Evolutionary conservation across 2,329 filamentous ascomycete species (phyloP).

Genomic region (Calonectria ilicicola): DNA sequence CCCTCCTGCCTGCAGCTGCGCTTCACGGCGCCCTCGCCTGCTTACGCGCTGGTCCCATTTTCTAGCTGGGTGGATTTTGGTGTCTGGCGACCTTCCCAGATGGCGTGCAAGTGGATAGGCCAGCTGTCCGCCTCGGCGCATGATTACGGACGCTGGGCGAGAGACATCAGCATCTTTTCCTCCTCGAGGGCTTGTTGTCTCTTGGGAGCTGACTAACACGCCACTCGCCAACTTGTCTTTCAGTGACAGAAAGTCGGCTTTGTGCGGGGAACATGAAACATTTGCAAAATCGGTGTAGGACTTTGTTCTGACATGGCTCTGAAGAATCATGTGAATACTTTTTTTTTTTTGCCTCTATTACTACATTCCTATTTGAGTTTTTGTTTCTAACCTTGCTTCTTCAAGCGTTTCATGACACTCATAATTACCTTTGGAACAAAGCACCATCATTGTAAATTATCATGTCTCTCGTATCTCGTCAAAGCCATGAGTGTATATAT

Average conservation of each 20-base stretch:
- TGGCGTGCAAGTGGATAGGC: constrained; percentile 7
- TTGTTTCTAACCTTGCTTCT: neutral
- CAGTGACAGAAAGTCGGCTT: neutral
- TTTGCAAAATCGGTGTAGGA: neutral
- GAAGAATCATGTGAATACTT: neutral
- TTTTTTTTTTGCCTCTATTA: neutral
- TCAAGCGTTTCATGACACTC: neutral
- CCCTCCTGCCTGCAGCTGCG: neutral
- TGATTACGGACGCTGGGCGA: constrained; percentile 7
- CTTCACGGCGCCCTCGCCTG: constrained; percentile 1
- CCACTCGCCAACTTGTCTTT: neutral
- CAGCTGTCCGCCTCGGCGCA: constrained; percentile 20
- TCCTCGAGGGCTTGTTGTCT: neutral
- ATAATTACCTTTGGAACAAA: neutral
- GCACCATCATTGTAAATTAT: neutral
- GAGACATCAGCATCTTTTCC: neutral
- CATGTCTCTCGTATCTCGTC: neutral
- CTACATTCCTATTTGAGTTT: neutral
- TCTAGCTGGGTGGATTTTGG: constrained; percentile 11
- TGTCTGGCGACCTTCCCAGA: constrained; percentile 11
- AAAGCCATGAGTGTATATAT: neutral
- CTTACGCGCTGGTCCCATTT: neutral
- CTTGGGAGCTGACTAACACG: neutral
- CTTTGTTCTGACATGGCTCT: neutral
- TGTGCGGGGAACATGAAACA: neutral